phyloP scores from a whole-genome alignment of 192 early-diverging fungal genomes.

The Entomortierella beljakovae region DNA sequence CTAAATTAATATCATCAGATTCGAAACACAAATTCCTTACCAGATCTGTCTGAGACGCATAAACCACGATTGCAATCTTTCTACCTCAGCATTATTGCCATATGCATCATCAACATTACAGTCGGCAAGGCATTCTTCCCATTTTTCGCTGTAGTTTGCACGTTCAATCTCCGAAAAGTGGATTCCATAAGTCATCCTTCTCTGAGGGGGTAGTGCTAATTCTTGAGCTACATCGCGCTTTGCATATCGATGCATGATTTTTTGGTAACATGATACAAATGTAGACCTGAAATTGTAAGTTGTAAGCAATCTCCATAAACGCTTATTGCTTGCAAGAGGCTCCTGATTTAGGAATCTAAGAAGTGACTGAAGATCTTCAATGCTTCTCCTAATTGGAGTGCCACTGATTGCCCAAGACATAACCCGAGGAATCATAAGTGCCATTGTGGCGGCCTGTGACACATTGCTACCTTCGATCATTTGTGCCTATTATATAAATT shows the following conservation, averaged over 20 bases:
- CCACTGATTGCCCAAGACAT: constrained; percentile 77
- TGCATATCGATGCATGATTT: constrained; percentile 67
- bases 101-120: constrained; percentile 26
- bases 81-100: constrained; percentile 9
- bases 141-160: constrained; percentile 68
- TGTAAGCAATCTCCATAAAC: constrained; percentile 22
- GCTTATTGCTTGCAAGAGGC: constrained; percentile 43
- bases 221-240: constrained; percentile 65
- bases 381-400: constrained; percentile 59
- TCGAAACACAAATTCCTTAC: too few relatives aligned
- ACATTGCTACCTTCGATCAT: constrained; percentile 65
- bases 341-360: constrained; percentile 60
- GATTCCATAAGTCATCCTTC: constrained; percentile 57
- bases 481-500: constrained; percentile 68
- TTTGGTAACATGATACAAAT: constrained; percentile 37
- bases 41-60: constrained; percentile 37
- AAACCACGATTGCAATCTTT: constrained; percentile 25
- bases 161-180: constrained; percentile 67
- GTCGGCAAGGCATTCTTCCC: constrained; percentile 58
- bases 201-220: constrained; percentile 66
- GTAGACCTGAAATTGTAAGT: constrained; percentile 22
- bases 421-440: constrained; percentile 62
- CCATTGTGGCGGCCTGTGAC: constrained; percentile 66
- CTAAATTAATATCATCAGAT: too few relatives aligned
- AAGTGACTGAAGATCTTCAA: constrained; percentile 66